Conservation (phyloP, 129 eudicot species). For the Calendula officinalis region DNA sequence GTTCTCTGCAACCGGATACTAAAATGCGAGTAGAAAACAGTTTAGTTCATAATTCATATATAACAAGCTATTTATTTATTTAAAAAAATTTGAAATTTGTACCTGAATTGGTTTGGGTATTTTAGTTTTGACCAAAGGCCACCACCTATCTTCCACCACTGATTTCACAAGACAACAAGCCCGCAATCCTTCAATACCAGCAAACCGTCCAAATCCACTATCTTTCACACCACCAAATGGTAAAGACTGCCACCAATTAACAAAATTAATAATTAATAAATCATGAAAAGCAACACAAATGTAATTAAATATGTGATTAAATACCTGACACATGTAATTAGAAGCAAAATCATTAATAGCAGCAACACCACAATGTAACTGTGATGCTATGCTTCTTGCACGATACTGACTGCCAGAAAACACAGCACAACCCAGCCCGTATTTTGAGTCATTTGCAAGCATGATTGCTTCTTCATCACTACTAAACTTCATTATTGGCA, state of each 20-base stretch:
- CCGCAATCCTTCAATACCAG: constrained; percentile 93
- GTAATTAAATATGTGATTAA: neutral
- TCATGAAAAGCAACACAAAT: neutral
- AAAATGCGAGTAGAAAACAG: neutral
- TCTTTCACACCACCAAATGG: constrained; percentile 99
- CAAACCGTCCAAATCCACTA: constrained; percentile 99
- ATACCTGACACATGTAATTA: constrained; percentile 96
- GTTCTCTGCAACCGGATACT: constrained; percentile 90
- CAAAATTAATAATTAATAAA: neutral
- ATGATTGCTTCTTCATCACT: constrained; percentile 83
- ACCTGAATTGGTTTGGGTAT: constrained; percentile 99
- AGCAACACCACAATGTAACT: constrained; percentile 87
- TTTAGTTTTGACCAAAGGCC: constrained; percentile 92
- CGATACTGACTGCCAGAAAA: constrained; percentile 93
- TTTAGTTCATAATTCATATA: neutral
- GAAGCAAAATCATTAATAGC: constrained; percentile 96
- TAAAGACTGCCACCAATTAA: constrained; percentile 56
- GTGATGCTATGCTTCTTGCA: constrained; percentile 74
- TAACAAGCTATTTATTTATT: neutral
- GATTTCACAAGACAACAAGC: constrained; percentile 96
- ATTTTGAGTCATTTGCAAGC: constrained; percentile 95
- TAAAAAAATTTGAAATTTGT: neutral
- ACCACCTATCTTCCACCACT: constrained; percentile 92
- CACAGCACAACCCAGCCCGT: constrained; percentile 99
- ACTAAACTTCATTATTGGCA: constrained; percentile 94